These are phyloP conservation scores for Clonostachys rhizophaga DNA, from an alignment of 2,329 filamentous ascomycete species.

Conservation along the genomic window DNA sequence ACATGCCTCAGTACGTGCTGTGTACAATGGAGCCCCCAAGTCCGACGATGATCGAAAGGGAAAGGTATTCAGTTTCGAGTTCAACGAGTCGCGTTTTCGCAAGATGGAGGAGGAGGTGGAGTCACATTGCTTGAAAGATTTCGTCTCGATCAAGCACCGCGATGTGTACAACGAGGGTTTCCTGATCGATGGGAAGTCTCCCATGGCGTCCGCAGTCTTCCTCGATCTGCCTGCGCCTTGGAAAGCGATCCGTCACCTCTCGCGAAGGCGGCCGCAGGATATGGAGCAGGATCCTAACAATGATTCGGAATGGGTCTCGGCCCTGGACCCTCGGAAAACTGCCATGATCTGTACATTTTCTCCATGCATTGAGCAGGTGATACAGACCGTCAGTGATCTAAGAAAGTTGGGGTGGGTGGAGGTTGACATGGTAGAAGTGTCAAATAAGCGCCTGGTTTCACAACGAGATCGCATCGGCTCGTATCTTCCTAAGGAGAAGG, in stretches of 20 bases:
- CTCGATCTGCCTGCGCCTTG: slow-evolving; percentile 79
- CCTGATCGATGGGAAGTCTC: slow-evolving; percentile 52
- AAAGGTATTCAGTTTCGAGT: slow-evolving; percentile 79
- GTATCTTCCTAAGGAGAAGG: slow-evolving; percentile 59
- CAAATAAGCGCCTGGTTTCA: slow-evolving; percentile 75
- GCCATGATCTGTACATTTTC: slow-evolving; percentile 90
- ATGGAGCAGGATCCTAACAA: slow-evolving; percentile 11
- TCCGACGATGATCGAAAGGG: slow-evolving; percentile 41
- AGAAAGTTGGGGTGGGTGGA: slow-evolving; percentile 82
- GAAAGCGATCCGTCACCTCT: slow-evolving; percentile 73
- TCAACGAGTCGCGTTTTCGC: slow-evolving; percentile 66
- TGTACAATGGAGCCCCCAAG: slow-evolving; percentile 66
- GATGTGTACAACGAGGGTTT: slow-evolving; percentile 79
- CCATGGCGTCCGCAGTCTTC: slow-evolving; percentile 67
- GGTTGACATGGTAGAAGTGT: slow-evolving; percentile 89
- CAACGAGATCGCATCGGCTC: slow-evolving; percentile 76
- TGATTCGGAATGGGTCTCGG: slow-evolving; percentile 41
- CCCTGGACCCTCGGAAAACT: slow-evolving; percentile 66
- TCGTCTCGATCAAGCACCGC: slow-evolving; percentile 71
- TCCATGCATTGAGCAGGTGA: slow-evolving; percentile 95
- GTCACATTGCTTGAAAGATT: slow-evolving; percentile 58
- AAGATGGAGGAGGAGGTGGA: slow-evolving; percentile 66
- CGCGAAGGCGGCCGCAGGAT: slow-evolving; percentile 39
- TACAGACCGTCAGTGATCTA: slow-evolving; percentile 75
- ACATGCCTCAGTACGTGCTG: slow-evolving; percentile 70